Conservation (phyloP, 73 alveolate species). For the Symbiodinium natans region DNA sequence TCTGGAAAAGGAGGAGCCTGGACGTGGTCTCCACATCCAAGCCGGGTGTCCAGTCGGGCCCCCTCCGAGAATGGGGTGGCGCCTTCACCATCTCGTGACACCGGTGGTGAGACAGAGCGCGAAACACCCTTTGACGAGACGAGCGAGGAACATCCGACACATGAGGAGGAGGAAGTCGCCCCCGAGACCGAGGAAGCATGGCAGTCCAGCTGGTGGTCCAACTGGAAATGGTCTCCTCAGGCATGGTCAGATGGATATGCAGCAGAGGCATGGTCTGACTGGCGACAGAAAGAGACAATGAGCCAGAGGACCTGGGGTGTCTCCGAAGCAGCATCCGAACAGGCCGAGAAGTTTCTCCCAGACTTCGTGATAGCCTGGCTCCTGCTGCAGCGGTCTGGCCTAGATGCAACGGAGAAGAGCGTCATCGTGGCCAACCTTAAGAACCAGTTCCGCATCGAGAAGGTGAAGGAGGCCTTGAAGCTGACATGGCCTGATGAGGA, state of each 20-base stretch:
- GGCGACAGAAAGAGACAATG: not conserved
- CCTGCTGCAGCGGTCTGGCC: not conserved
- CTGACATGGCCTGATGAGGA: conserved; percentile 29
- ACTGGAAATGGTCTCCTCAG: not conserved
- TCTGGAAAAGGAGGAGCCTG: too few relatives aligned
- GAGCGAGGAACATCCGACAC: too few relatives aligned
- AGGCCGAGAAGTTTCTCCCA: conserved; percentile 17
- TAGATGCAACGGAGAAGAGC: not conserved
- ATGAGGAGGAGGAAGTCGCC: too few relatives aligned
- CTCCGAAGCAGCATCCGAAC: not conserved
- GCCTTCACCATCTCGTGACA: too few relatives aligned
- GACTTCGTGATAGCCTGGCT: conserved; percentile 27
- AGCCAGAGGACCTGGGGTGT: not conserved
- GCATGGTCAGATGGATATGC: not conserved
- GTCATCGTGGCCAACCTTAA: conserved; percentile 19
- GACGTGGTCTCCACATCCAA: too few relatives aligned
- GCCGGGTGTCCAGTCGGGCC: too few relatives aligned
- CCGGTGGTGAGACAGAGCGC: too few relatives aligned
- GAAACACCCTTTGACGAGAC: too few relatives aligned
- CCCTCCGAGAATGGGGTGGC: too few relatives aligned
- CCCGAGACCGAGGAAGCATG: too few relatives aligned
- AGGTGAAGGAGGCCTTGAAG: not conserved
- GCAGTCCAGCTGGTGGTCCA: not conserved
- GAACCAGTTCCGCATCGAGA: not conserved
- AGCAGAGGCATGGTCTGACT: not conserved